Conservation (phyloP, 192 early-diverging fungal species). For the Coemansia sp. region DNA sequence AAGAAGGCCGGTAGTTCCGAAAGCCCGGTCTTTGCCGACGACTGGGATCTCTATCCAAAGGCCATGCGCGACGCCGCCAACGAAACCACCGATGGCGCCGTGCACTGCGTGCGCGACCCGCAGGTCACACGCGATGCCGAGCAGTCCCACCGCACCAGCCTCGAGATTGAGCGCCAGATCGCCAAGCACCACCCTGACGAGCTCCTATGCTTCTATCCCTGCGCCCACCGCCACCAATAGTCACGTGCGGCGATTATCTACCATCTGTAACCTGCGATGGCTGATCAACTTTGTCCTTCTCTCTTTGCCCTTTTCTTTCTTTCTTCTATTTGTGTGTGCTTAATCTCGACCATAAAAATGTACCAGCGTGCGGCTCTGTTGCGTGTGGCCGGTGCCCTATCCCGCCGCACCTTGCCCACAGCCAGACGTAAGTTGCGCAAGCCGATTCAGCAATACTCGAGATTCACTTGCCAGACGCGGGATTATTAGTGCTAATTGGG, state of each 20-base stretch:
- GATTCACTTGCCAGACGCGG: not conserved
- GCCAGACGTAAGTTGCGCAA: slow-evolving; percentile 1
- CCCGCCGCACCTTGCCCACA: slow-evolving; percentile 10
- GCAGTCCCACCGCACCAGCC: slow-evolving; percentile 3
- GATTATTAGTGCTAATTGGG: not conserved
- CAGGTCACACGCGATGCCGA: slow-evolving; percentile 16
- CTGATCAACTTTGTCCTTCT: slow-evolving; percentile 1
- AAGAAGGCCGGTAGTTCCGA: no score
- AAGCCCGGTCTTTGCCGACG: slow-evolving; percentile 15
- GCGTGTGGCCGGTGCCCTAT: slow-evolving; percentile 25
- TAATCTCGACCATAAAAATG: slow-evolving; percentile 11
- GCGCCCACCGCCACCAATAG: slow-evolving; percentile 11
- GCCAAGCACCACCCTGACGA: slow-evolving; percentile 8
- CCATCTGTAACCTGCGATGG: not conserved
- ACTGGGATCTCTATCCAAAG: slow-evolving; percentile 42
- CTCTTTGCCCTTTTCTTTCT: slow-evolving; percentile 1
- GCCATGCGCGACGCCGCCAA: slow-evolving; percentile 41
- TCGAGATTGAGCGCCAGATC: slow-evolving; percentile 2
- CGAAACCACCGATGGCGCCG: slow-evolving; percentile 16
- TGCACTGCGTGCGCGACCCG: slow-evolving; percentile 22
- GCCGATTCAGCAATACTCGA: not conserved
- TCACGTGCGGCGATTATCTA: no score
- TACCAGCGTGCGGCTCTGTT: slow-evolving; percentile 27
- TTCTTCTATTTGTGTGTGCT: slow-evolving; percentile 2
- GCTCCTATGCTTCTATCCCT: slow-evolving; percentile 22